These are phyloP conservation scores for Neurospora crassa DNA, from an alignment of 2,329 filamentous ascomycete species.

Conservation along the genomic window DNA sequence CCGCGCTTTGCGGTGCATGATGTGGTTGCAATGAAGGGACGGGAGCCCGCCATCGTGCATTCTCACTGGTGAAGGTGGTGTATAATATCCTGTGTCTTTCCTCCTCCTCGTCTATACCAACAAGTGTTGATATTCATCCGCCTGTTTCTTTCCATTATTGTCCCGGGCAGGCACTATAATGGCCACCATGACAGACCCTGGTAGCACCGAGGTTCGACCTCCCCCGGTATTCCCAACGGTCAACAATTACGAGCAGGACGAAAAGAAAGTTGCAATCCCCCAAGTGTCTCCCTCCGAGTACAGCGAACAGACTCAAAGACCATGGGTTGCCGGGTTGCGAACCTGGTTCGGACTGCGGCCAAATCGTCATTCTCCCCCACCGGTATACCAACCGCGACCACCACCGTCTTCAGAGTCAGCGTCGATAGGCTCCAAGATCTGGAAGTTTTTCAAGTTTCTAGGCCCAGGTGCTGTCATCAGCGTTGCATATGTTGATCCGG, in stretches of 20 bases:
- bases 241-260: neutral
- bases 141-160: neutral
- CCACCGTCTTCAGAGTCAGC: neutral
- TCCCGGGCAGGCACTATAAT: neutral
- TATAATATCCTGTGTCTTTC: neutral
- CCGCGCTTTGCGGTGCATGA: neutral
- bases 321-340: neutral
- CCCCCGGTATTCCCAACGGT: neutral
- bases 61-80: neutral
- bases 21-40: neutral
- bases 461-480: constrained; percentile 22
- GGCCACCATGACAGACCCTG: neutral
- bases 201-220: neutral
- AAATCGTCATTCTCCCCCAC: neutral
- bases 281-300: neutral
- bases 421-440: constrained; percentile 4
- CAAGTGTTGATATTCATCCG: neutral
- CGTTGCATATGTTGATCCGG: constrained; percentile 22
- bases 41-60: neutral
- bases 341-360: neutral
- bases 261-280: neutral
- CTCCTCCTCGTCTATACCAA: neutral
- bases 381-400: constrained; percentile 15
- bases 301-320: neutral
- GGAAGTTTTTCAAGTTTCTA: constrained; percentile 18